Evolutionary conservation across 140 eudicot species (phyloP), one percentile per base, ranked within the genome.

Genomic region (Stevia rebaudiana): DNA sequence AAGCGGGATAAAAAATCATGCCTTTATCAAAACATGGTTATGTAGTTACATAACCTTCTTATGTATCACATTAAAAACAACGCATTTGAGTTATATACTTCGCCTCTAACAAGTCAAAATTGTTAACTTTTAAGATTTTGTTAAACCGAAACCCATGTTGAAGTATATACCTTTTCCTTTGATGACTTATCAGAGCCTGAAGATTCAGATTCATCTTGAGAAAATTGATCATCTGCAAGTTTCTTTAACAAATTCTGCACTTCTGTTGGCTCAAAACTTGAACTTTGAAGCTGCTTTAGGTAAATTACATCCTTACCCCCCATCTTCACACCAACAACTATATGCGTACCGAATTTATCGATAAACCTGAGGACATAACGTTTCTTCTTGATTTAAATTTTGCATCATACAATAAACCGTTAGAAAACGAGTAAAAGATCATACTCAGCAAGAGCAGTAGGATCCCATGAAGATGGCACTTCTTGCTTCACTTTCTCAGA

Each of bases 241-340:
- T 76, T 67, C 85, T 94, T 94, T 50, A 94, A 76, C 69, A 85
- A 56, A 73, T 76, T 79, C 83, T 83, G 95, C 46, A 94, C 88
- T 61, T 88, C 95, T 40, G 76, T 52, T 10, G 95, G 83, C 76
- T 78, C 84, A 52, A 85, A 86, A 74, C 63, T 83, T 63, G 99
- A 94, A 31, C 74, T 78, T 61, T 83, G 85, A 52, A 83, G 80
- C 84, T 94, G 97, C 85, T 88, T 94, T 58, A 94, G 78, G 69
- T 88, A 85, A 55, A 94, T 80, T 48, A 83, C 99, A 83, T 92
- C 98, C 72, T 92, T 92, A 60, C 98, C 98, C 65, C 98, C 98
- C 95, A 92, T 92, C 84, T 89, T 94, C 23, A 88, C 99, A 59
- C 99, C 97, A 52, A 85, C 97, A 55, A 94, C 83, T 36, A 94